Evolutionary conservation across 768 basidiomycete genomes (phyloP), one percentile per base, ranked within the genome.

Genomic region (Hypsizygus marmoreus): DNA sequence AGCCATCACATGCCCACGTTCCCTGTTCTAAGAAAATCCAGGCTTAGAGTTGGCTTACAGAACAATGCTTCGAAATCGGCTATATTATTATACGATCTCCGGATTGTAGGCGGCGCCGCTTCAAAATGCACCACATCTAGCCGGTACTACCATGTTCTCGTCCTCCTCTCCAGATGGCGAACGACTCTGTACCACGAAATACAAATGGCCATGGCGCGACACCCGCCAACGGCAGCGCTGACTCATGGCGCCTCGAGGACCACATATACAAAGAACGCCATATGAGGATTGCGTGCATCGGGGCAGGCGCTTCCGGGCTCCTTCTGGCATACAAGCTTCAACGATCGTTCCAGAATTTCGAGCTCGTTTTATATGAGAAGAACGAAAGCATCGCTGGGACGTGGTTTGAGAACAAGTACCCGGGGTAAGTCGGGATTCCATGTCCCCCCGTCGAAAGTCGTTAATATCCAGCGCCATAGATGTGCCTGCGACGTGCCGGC

Each of bases 271-370:
- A 52, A 3, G 60, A 66, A 37, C 47, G 62, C 7, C 59, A 43
- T 25, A 45, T 67, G 48, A 64, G 51, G 44, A 53, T 70, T 16
- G 56, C 65, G 25, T 65, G 65, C 45, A 57, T 68, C 13, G 67
- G 68, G 8, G 66, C 65, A 11, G 68, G 67, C n/a, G 66, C 66
- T 11, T 70, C 68, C n/a, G 66, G 65, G 10, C 58, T 69, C 12
- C 32, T 53, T 9, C 39, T 56, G 2, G 54, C 54, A 13, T 68
- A 70, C 54, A 68, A 67, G 41, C 53, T 70, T 4, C 68, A 70
- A 45, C 61, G 66, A 9, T 66, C 62, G 9, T 68, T 70, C 47
- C 45, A 59, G 3, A 61, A 66, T 24, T 67, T 63, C 35, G 57
- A 66, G 6, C 56, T 69, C 3, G 56, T 54, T 5, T 13, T 66